A percentile compares a stretch with the other conserved stretches of the same genome.
Conservation (phyloP, 78 protist genomes). For the Emiliania huxleyi region DNA sequence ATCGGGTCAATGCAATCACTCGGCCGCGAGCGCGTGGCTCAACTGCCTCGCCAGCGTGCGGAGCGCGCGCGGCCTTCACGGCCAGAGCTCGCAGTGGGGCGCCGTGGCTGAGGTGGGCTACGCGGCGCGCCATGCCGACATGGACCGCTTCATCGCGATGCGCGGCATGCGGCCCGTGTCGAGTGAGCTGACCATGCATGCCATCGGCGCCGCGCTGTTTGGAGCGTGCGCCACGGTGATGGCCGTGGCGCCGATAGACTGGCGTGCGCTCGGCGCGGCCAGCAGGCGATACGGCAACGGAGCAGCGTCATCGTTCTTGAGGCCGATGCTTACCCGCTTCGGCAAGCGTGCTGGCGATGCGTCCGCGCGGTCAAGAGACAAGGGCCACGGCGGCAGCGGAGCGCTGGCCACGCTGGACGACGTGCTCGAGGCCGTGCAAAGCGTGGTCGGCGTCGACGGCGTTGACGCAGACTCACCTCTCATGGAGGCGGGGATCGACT, state of each 20-base stretch:
- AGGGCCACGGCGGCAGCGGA: neutral
- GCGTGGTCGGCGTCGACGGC: neutral
- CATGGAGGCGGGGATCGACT: neutral
- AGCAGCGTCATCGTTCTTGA: too few species aligned
- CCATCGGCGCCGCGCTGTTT: neutral
- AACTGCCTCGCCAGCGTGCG: conserved; percentile 10
- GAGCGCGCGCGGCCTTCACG: neutral
- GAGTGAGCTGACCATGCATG: neutral
- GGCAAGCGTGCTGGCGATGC: too few species aligned
- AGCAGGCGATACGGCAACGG: too few species aligned
- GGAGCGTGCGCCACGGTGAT: neutral
- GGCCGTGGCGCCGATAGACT: neutral
- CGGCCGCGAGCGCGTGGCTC: conserved; percentile 42
- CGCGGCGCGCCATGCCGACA: neutral
- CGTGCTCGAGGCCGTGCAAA: neutral
- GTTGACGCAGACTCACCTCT: neutral
- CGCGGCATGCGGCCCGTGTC: neutral
- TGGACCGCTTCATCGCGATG: neutral
- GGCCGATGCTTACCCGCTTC: neutral
- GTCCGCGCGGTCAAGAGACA: too few species aligned
- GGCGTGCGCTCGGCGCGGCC: neutral
- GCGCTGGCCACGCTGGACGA: neutral
- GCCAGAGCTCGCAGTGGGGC: neutral
- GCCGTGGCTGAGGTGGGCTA: neutral
- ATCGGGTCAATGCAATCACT: neutral